Percentiles rank a stretch among this genome's conserved stretches.
Evolutionary conservation across 2,329 filamentous ascomycete genomes (phyloP).

Genomic region (Hypoxylon sp.): DNA sequence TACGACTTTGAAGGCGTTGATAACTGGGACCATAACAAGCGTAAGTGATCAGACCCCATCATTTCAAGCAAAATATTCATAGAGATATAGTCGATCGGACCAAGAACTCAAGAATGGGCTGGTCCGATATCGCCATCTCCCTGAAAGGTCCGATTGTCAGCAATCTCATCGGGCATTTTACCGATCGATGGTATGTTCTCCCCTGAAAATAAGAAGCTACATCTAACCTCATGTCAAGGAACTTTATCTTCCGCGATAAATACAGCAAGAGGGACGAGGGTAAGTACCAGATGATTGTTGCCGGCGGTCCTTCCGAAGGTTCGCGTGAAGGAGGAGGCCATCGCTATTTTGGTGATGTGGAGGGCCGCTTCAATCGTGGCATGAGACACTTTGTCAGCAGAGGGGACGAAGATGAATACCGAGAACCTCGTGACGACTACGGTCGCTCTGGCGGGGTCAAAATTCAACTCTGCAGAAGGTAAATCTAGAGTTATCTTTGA

Average conservation of each 20-base stretch:
- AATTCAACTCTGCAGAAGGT: conserved; percentile 67
- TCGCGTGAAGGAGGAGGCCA: conserved; percentile 38
- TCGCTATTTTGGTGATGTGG: conserved; percentile 56
- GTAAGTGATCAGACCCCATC: conserved; percentile 50
- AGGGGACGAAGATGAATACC: conserved; percentile 46
- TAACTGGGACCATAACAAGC: conserved; percentile 86
- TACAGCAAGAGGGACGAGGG: conserved; percentile 68
- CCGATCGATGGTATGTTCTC: conserved; percentile 75
- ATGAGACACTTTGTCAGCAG: conserved; percentile 56
- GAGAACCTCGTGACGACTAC: conserved; percentile 39
- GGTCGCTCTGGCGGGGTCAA: conserved; percentile 47
- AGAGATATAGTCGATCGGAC: conserved; percentile 75
- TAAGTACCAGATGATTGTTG: conserved; percentile 58
- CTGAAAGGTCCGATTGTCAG: conserved; percentile 79
- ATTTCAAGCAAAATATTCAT: conserved; percentile 21
- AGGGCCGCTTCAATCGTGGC: conserved; percentile 57
- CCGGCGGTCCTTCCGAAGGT: conserved; percentile 27
- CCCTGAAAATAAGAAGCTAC: not conserved
- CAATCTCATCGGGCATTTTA: conserved; percentile 82
- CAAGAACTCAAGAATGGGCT: conserved; percentile 87
- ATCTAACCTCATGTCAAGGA: conserved; percentile 58
- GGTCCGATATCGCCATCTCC: conserved; percentile 87
- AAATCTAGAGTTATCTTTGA: conserved; percentile 19
- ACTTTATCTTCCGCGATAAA: conserved; percentile 88
- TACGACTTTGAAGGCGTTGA: conserved; percentile 83